These are phyloP conservation scores for Nicotiana attenuata DNA, from an alignment of 257 asterid genomes.

Conservation along the genomic window DNA sequence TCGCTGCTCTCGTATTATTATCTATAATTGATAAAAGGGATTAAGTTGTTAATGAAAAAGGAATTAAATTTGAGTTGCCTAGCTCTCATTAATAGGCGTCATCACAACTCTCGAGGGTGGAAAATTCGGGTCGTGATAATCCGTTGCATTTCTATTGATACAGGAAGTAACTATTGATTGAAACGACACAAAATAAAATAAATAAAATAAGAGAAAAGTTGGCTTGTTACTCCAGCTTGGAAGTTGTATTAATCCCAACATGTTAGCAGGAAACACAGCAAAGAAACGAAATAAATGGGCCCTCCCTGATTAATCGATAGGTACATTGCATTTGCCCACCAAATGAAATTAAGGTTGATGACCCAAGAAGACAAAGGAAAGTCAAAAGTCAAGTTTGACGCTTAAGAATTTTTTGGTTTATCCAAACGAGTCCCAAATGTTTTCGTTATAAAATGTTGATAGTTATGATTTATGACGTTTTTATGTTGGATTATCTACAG, in stretches of 20 bases:
- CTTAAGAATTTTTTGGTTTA: not conserved
- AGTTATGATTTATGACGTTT: not conserved
- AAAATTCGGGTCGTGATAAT: too few species aligned
- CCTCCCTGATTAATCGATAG: not conserved
- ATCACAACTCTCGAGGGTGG: too few species aligned
- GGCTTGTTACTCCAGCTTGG: not conserved
- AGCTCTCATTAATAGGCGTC: too few species aligned
- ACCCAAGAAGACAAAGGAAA: not conserved
- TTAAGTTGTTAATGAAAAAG: too few species aligned
- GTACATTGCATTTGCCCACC: not conserved
- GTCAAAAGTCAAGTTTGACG: not conserved
- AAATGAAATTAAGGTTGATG: not conserved
- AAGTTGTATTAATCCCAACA: not conserved
- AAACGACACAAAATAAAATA: not conserved
- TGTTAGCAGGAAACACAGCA: not conserved
- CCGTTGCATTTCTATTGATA: too few species aligned
- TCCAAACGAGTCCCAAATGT: not conserved
- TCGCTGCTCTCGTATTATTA: too few species aligned
- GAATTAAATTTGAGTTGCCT: too few species aligned
- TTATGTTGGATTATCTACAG: not conserved
- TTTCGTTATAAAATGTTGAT: not conserved
- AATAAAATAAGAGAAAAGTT: not conserved
- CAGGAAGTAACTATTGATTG: too few species aligned
- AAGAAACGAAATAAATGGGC: not conserved
- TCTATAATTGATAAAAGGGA: too few species aligned